Evolutionary conservation across 352 stramenopile genomes (phyloP), one percentile per base, ranked within the genome.

Genomic region (Pythium angustatum): DNA sequence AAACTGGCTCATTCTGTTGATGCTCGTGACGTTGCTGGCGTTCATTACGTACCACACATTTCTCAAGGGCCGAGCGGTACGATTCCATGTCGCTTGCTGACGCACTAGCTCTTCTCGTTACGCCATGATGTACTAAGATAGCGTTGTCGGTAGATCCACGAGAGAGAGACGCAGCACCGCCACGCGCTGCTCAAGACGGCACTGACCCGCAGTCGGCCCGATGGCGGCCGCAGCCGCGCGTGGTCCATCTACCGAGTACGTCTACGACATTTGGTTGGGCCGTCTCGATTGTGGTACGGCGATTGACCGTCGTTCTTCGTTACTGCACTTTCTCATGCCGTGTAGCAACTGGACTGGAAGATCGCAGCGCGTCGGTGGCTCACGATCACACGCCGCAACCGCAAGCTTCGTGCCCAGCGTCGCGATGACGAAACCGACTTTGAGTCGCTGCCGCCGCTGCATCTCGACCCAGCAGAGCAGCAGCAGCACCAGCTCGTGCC

Each of bases 1-100:
- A 6, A 83, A 91, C 64, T 95, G 87, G 87, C 69, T 93, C 49
- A 93, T 95, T 51, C 64, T 93, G 52, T 59, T 85, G n/a, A 62
- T 93, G 43, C 71, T 95, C 14, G 77, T 95, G 58, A 76, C 74
- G 71, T 61, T 95, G 60, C 74, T 95, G 1, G 81, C 77, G 28
- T 85, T 79, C 67, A 91, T 83, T 55, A 88, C 87, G 19, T 83
- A 89, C 71, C 85, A 88, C 49, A 94, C 84, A 0, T 68, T 68
- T 26, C 53, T 83, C 10, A 94, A 93, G 51, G 86, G 86, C 15
- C 71, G 79, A 58, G 74, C 83, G 49, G 58, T 65, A 27, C 10
- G 57, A 1, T 10, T 45, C 38, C 11, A 11, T 41, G 19, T 19
- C 34, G 2, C 34, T 41, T 15, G 12, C 34, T 2, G 34, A 45